phyloP scores from a whole-genome alignment of 1,284 basidiomycete species.

The Anthracocystis setariae region DNA sequence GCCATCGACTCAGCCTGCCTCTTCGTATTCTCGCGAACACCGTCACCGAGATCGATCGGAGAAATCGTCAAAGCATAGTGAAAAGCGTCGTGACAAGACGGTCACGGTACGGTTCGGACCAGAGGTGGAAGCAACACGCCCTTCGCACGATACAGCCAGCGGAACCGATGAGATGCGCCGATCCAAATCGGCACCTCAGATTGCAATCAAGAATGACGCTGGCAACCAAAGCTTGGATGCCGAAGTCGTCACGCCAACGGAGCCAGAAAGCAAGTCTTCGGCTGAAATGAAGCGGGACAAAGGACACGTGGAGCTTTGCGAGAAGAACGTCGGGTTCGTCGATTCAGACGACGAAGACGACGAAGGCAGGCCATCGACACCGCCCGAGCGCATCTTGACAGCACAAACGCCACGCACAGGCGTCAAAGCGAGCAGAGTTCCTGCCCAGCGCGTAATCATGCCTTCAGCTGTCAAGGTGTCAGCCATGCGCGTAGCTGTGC shows the following conservation, averaged over 20 bases:
- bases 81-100: constrained; percentile 37
- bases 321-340: neutral
- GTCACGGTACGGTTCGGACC: constrained; percentile 36
- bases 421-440: constrained; percentile 39
- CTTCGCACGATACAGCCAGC: neutral
- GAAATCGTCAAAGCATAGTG: constrained; percentile 15
- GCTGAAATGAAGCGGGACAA: neutral
- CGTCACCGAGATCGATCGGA: constrained; percentile 15
- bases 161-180: constrained; percentile 8
- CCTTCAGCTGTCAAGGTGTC: constrained; percentile 27
- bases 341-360: constrained; percentile 4
- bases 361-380: constrained; percentile 8
- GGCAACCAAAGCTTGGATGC: neutral
- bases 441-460: constrained; percentile 27
- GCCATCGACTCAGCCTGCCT: neutral
- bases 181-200: constrained; percentile 30
- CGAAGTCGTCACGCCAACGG: neutral
- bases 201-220: constrained; percentile 10
- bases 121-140: neutral
- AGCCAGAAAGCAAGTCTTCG: neutral
- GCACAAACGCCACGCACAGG: constrained; percentile 24
- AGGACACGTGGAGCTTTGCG: neutral
- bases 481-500: constrained; percentile 27
- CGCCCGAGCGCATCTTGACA: constrained; percentile 16
- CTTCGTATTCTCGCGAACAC: constrained; percentile 8